Conservation (phyloP, 2,329 filamentous ascomycete genomes). For the Claviceps maximensis region DNA sequence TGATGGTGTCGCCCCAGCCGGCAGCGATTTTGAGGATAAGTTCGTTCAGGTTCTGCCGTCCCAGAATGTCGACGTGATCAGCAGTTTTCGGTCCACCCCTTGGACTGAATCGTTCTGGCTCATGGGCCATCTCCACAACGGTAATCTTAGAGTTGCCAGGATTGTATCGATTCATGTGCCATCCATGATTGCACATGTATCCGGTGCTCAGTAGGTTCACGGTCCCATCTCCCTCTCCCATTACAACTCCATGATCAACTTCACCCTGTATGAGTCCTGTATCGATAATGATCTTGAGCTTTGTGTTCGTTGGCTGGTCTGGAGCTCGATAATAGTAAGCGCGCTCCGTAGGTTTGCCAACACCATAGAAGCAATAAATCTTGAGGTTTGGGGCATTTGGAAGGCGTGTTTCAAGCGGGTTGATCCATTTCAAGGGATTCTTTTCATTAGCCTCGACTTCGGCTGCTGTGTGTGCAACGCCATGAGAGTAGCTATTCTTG, state of each 20-base stretch:
- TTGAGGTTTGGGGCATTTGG: slow-evolving; percentile 82
- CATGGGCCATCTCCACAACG: slow-evolving; percentile 91
- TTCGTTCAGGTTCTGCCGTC: slow-evolving; percentile 79
- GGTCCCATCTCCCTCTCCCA: slow-evolving; percentile 93
- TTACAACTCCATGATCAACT: slow-evolving; percentile 78
- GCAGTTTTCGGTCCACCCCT: slow-evolving; percentile 58
- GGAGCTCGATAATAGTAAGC: slow-evolving; percentile 75
- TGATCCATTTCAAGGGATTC: slow-evolving; percentile 79
- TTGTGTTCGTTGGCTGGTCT: slow-evolving; percentile 51
- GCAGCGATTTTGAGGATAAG: slow-evolving; percentile 76
- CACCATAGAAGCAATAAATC: slow-evolving; percentile 94
- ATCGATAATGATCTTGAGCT: slow-evolving; percentile 63
- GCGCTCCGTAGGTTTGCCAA: slow-evolving; percentile 86
- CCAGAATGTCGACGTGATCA: slow-evolving; percentile 94
- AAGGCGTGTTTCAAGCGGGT: slow-evolving; percentile 78
- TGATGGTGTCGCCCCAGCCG: slow-evolving; percentile 67
- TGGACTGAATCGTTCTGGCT: slow-evolving; percentile 84
- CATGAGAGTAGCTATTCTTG: slow-evolving; percentile 68
- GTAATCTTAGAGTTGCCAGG: slow-evolving; percentile 70
- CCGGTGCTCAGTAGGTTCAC: slow-evolving; percentile 84
- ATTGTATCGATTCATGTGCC: slow-evolving; percentile 89
- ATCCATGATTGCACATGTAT: slow-evolving; percentile 95
- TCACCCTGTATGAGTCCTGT: slow-evolving; percentile 45
- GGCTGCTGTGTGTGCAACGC: slow-evolving; percentile 63
- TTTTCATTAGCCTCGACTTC: slow-evolving; percentile 74